phyloP scores from a whole-genome alignment of 257 asterid species.

The Paulownia fortunei region DNA sequence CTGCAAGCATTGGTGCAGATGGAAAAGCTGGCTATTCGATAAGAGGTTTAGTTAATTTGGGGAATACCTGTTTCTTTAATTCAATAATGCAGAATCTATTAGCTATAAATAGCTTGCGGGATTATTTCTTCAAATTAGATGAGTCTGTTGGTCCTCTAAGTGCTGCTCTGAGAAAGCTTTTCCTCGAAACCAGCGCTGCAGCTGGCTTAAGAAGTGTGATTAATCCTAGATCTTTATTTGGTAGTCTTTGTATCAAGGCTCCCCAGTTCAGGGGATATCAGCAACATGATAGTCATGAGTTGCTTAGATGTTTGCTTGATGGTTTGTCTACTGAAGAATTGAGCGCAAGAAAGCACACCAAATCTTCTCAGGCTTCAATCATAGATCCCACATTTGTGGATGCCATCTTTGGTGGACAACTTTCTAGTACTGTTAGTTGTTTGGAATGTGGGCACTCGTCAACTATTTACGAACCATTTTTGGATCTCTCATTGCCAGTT shows the following conservation, averaged over 20 bases:
- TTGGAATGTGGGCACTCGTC: slow-evolving; percentile 86
- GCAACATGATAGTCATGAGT: slow-evolving; percentile 96
- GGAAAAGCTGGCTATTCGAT: slow-evolving; percentile 44
- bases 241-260: slow-evolving; percentile 74
- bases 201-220: slow-evolving; percentile 56
- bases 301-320: slow-evolving; percentile 89
- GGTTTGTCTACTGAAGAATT: slow-evolving; percentile 75
- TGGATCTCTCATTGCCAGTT: slow-evolving; percentile 90
- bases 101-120: slow-evolving; percentile 64
- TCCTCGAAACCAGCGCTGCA: slow-evolving; percentile 56
- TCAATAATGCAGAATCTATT: slow-evolving; percentile 81
- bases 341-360: slow-evolving; percentile 49
- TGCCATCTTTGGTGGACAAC: slow-evolving; percentile 81
- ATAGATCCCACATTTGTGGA: slow-evolving; percentile 66
- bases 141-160: slow-evolving; percentile 73
- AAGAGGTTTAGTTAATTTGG: slow-evolving; percentile 88
- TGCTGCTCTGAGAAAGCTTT: slow-evolving; percentile 69
- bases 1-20: slow-evolving; percentile 39
- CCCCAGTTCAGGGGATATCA: slow-evolving; percentile 93
- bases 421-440: slow-evolving; percentile 82
- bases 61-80: slow-evolving; percentile 96
- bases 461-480: slow-evolving; percentile 71
- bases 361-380: slow-evolving; percentile 41
- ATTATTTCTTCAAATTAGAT: slow-evolving; percentile 55
- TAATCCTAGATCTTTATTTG: slow-evolving; percentile 75